Conservation (phyloP, 2,329 filamentous ascomycete species). For the Phialophora chinensis region DNA sequence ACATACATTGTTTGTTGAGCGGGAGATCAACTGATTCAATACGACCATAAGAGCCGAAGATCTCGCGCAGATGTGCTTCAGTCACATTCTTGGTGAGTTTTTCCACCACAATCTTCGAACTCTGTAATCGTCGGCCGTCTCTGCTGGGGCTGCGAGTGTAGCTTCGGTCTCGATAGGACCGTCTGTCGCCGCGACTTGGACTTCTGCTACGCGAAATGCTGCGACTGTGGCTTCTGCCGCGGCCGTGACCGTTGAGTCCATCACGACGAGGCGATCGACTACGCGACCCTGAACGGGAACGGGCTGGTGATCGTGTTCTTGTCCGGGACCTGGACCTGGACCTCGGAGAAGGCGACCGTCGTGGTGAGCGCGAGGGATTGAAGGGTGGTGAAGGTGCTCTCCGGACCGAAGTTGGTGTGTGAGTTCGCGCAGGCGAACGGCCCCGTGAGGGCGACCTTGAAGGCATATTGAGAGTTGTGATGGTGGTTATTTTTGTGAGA, state of each 20-base stretch:
- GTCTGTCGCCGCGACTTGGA: slow-evolving; percentile 49
- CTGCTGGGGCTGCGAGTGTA: slow-evolving; percentile 46
- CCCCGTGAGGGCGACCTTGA: slow-evolving; percentile 38
- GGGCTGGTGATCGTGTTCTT: slow-evolving; percentile 39
- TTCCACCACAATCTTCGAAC: slow-evolving; percentile 85
- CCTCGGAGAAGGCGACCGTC: slow-evolving; percentile 43
- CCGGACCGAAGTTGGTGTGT: slow-evolving; percentile 35
- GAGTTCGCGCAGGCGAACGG: slow-evolving; percentile 37
- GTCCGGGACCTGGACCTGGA: slow-evolving; percentile 25
- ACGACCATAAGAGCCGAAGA: slow-evolving; percentile 85
- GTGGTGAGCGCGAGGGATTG: slow-evolving; percentile 42
- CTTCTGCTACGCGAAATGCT: slow-evolving; percentile 46
- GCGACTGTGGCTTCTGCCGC: slow-evolving; percentile 33
- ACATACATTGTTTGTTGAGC: slow-evolving; percentile 81
- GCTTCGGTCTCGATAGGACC: slow-evolving; percentile 48
- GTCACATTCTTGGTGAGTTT: slow-evolving; percentile 95
- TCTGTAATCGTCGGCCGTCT: slow-evolving; percentile 39
- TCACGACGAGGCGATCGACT: slow-evolving; percentile 40
- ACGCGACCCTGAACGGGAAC: slow-evolving; percentile 40
- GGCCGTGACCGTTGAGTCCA: slow-evolving; percentile 40
- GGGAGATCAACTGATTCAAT: slow-evolving; percentile 90
- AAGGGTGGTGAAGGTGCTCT: slow-evolving; percentile 31
- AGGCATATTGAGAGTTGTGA: slow-evolving; percentile 26
- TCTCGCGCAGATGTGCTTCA: slow-evolving; percentile 84
- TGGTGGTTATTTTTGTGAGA: background rate